These are phyloP conservation scores for Epichloe uncinata DNA, from an alignment of 2,329 filamentous ascomycete species.

Conservation along the genomic window DNA sequence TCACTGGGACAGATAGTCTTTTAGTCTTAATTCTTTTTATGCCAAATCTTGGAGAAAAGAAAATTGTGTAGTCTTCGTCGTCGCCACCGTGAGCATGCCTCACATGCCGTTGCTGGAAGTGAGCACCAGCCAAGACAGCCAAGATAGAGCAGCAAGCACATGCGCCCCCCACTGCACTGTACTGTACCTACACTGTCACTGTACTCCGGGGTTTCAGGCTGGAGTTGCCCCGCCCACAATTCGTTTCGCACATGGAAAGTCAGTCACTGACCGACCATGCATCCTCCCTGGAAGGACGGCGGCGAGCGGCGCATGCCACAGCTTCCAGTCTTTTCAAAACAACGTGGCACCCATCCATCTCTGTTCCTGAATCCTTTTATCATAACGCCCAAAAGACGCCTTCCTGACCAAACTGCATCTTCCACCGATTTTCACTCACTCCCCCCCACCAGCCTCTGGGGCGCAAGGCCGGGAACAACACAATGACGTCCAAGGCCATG, in stretches of 20 bases:
- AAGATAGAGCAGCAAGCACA: too few relatives aligned
- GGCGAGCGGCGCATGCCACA: neutral
- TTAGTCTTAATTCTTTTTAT: neutral
- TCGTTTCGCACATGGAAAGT: too few relatives aligned
- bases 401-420: neutral
- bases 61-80: neutral
- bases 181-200: too few relatives aligned
- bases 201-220: neutral
- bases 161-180: too few relatives aligned
- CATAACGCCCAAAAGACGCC: neutral
- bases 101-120: neutral
- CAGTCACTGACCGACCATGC: too few relatives aligned
- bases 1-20: neutral
- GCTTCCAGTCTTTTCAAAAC: neutral
- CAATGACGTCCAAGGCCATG: conserved; percentile 63
- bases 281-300: neutral
- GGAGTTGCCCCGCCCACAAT: conserved; percentile 1
- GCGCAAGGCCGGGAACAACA: conserved; percentile 5
- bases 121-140: too few relatives aligned
- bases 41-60: neutral
- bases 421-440: neutral
- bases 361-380: neutral
- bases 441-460: neutral
- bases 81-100: neutral
- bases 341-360: neutral